These are phyloP conservation scores for Physcomitrium patens DNA, from an alignment of 225 moss, liverwort and hornwort genomes.

Conservation along the genomic window DNA sequence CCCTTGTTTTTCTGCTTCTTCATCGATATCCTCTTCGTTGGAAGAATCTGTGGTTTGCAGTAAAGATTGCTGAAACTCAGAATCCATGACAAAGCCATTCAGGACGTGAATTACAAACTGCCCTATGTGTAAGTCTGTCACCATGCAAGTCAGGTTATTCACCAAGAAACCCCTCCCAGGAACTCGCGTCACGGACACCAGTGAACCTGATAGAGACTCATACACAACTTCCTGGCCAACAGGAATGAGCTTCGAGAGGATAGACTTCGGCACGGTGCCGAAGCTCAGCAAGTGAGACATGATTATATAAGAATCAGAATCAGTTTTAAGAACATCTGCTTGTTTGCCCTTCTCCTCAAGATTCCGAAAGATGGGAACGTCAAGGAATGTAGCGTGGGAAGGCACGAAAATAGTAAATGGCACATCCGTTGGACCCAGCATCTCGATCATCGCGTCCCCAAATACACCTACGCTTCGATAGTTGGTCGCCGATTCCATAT, in stretches of 20 bases:
- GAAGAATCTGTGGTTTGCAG: slow-evolving; percentile 34
- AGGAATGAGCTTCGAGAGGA: slow-evolving; percentile 45
- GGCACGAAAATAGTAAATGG: slow-evolving; percentile 82
- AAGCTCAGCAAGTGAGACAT: slow-evolving; percentile 76
- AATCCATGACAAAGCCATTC: slow-evolving; percentile 75
- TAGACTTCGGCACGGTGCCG: slow-evolving; percentile 63
- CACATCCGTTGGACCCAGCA: slow-evolving; percentile 58
- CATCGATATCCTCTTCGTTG: slow-evolving; percentile 35
- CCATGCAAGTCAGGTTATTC: slow-evolving; percentile 61
- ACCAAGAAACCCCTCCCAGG: slow-evolving; percentile 61
- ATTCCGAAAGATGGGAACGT: slow-evolving; percentile 41
- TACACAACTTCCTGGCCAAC: slow-evolving; percentile 48
- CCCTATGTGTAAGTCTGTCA: slow-evolving; percentile 51
- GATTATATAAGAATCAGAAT: slow-evolving; percentile 49
- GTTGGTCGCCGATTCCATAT: background rate
- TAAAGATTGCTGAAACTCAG: slow-evolving; percentile 60
- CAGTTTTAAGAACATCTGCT: slow-evolving; percentile 8
- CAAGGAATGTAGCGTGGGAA: slow-evolving; percentile 51
- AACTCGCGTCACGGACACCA: slow-evolving; percentile 59
- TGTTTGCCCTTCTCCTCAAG: slow-evolving; percentile 15
- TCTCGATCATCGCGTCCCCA: slow-evolving; percentile 61
- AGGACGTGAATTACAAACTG: slow-evolving; percentile 60
- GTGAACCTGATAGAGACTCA: slow-evolving; percentile 67
- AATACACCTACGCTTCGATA: slow-evolving; percentile 50
- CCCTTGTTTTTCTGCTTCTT: slow-evolving; percentile 18